Evolutionary conservation across 306 rosid genomes (phyloP), one percentile per base, ranked within the genome.

Genomic region (Lotus japonicus): DNA sequence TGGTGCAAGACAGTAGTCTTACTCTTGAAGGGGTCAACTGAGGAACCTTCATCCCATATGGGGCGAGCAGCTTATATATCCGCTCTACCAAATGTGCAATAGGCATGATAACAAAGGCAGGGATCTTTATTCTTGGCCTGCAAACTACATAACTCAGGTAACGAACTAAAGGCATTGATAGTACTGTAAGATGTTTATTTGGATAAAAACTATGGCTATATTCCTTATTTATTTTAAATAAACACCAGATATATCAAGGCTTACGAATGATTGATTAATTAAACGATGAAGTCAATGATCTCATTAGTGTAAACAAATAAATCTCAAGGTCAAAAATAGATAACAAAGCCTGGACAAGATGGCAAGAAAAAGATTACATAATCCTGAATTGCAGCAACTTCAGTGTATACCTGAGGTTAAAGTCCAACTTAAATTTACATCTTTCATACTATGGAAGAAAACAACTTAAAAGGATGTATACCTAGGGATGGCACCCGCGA

Each of bases 1-100:
- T 85, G 82, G 80, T 86, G 83, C 97, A 86, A 68, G 95, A 80
- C 46, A 84, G 77, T n/a, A 94, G 90, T 78, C 96, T 87, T 77
- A 94, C 64, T 81, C 99, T 91, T 68, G 99, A 90, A 75, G 99
- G 99, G 15, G 87, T 95, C 82, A 95, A 79, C 85, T 95, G 99
- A 5, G 99, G 99, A 67, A 95, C 95, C 64, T 84, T 82, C 99
- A 95, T 95, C 36, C 99, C 99, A 78, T 88, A 95, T 59, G 96
- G 96, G 44, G 96, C 95, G 16, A 95, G 83, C 71, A 95, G 87
- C 87, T 57, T 88, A 77, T 84, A 90, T 63, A 67, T 77, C 84
- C 76, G 84, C 74, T 95, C 95, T 70, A 95, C 95, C 64, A 88
- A 52, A 82, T 82, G 96, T 68, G 96, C 97, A 80, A 95, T 81